Percentiles rank a stretch among this genome's conserved stretches.
Conservation (phyloP, 495 filamentous ascomycete species). For the Penicillium fimorum region DNA sequence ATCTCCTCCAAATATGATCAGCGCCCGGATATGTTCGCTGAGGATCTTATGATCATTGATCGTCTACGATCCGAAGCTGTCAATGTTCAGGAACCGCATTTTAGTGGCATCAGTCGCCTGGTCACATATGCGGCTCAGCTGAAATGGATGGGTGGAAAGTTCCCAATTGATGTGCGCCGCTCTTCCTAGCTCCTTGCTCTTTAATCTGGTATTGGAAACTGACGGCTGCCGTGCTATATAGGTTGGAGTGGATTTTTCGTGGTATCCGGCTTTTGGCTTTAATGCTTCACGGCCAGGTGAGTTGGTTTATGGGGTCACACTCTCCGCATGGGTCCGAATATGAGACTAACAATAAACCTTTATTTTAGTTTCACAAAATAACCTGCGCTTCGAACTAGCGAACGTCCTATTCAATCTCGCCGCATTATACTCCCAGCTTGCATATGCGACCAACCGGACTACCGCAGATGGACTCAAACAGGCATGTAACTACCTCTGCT, state of each 20-base stretch:
- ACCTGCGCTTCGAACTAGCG: slow-evolving; percentile 90
- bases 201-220: neutral
- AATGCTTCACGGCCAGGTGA: slow-evolving; percentile 70
- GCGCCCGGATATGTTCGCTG: slow-evolving; percentile 94
- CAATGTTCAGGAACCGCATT: slow-evolving; percentile 82
- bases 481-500: slow-evolving; percentile 89
- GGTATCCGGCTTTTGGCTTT: slow-evolving; percentile 92
- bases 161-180: slow-evolving; percentile 82
- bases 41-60: slow-evolving; percentile 87
- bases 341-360: neutral
- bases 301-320: slow-evolving; percentile 14
- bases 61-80: slow-evolving; percentile 76
- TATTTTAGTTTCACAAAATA: slow-evolving; percentile 72
- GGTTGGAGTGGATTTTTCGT: slow-evolving; percentile 94
- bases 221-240: slow-evolving; percentile 28
- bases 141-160: slow-evolving; percentile 92
- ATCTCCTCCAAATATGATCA: slow-evolving; percentile 99
- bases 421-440: slow-evolving; percentile 89
- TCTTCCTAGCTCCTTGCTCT: neutral
- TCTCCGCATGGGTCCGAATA: neutral
- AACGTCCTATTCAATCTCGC: slow-evolving; percentile 93
- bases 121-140: slow-evolving; percentile 88
- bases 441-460: slow-evolving; percentile 73
- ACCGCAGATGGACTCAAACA: slow-evolving; percentile 81
- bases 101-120: slow-evolving; percentile 84